Evolutionary conservation across 805 yeast species (phyloP), one percentile per base, ranked within the genome.

Genomic region (Pichia insulana): DNA sequence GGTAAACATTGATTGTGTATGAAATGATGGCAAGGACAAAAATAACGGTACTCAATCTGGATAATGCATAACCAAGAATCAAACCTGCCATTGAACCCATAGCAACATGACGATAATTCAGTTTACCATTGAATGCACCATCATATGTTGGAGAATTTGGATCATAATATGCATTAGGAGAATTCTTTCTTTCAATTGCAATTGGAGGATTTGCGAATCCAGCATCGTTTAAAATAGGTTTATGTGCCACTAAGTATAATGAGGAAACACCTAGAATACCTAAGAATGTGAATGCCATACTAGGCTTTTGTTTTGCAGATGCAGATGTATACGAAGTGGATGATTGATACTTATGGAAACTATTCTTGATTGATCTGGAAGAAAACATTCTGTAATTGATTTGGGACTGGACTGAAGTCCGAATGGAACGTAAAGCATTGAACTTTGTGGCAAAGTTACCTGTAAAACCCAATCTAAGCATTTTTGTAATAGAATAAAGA

Each of bases 41-140:
- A 28, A 80, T 62, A 25, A 76, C 65, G 16, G 74, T 64, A 44
- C 77, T 69, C 44, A 80, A 62, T 52, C 78, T 78, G 16, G 86
- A 85, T n/a, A 72, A 68, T 27, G 79, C 61, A 18, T 75, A 64
- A 1, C 87, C 87, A 40, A 73, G 50, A 30, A 74, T 64, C 43
- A 79, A 62, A 0, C 87, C 86, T 7, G 76, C 64, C 53, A 80
- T 64, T 1, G 83, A 75, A 6, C 87, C 87, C 44, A 77, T 59
- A 13, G 83, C 70, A 52, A 80, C 62, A 52, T 80, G 82, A 51
- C 72, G 71, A 54, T 80, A 80, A 59, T 76, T 73, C 48, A 79
- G 60, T 43, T 63, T 65, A 0, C 73, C 73, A n/a, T 65, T 66
- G 41, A 74, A 61, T 0, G 67, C 58, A n/a, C 61, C 59, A 45